Evolutionary conservation across 169 alveolate genomes (phyloP).

Genomic region (Cryptosporidium baileyi): DNA sequence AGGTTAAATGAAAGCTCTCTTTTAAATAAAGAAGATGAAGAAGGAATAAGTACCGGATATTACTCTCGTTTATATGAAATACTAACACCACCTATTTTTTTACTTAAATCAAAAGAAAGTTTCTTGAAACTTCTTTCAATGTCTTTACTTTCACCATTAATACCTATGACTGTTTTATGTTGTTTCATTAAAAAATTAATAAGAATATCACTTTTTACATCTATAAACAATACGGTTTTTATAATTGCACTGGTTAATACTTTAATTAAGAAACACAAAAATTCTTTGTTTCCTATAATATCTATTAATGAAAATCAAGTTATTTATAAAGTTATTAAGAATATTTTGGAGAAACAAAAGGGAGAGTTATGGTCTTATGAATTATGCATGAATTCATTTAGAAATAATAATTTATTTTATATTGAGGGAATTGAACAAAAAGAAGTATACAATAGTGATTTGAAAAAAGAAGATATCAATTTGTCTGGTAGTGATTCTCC

Average conservation of each 20-base stretch:
- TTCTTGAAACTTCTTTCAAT: conserved; percentile 25
- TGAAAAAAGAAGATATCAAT: neutral
- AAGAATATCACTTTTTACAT: conserved; percentile 36
- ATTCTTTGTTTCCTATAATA: conserved; percentile 2
- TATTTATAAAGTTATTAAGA: neutral
- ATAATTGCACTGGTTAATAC: conserved; percentile 28
- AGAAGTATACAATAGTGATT: neutral
- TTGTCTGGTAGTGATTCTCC: neutral
- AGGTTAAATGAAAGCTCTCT: conserved; percentile 18
- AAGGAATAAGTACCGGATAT: conserved; percentile 52
- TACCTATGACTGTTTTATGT: conserved; percentile 34
- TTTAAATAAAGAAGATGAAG: neutral
- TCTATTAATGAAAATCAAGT: conserved; percentile 29
- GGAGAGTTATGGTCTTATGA: conserved; percentile 59
- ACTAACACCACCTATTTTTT: conserved; percentile 22
- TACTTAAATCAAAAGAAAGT: neutral
- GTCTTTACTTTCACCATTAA: conserved; percentile 41
- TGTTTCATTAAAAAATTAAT: conserved; percentile 47
- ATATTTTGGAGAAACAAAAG: neutral
- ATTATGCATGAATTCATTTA: neutral
- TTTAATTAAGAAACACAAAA: conserved; percentile 28
- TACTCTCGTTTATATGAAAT: conserved; percentile 49
- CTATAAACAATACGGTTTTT: conserved; percentile 11
- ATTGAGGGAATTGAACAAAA: neutral
- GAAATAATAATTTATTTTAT: neutral